Evolutionary conservation across 139 green algal species (phyloP).

Genomic region (Auxenochlorella pyrenoidosa): DNA sequence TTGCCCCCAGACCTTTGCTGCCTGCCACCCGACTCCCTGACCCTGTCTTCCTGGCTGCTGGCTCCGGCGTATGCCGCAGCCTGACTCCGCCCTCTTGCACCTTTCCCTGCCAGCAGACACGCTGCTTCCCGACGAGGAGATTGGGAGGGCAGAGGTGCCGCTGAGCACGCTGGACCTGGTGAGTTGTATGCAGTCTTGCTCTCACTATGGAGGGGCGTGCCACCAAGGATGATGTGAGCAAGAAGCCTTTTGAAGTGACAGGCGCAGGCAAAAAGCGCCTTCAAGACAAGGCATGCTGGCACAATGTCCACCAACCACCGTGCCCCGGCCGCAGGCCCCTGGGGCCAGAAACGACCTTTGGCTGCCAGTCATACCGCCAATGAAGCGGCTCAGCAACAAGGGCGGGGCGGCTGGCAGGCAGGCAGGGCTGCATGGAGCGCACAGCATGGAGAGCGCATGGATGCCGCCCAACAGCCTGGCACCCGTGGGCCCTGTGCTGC

Average conservation of each 20-base stretch:
- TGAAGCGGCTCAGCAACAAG: neutral
- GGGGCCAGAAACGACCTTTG: conserved; percentile 20
- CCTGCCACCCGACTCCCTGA: no score
- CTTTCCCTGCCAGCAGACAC: neutral
- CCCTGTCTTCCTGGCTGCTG: no score
- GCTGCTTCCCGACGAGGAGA: conserved; percentile 15
- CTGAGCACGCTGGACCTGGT: conserved; percentile 29
- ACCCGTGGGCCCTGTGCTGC: neutral
- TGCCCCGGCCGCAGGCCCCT: neutral
- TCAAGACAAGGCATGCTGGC: no score
- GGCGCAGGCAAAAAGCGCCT: no score
- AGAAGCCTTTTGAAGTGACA: no score
- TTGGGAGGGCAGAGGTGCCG: conserved; percentile 22
- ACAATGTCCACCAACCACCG: no score
- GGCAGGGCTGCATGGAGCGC: neutral
- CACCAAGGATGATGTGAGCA: no score
- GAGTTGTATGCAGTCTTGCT: no score
- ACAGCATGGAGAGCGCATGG: neutral
- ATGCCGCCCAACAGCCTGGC: neutral
- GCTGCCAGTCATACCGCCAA: conserved; percentile 4
- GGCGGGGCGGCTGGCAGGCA: neutral
- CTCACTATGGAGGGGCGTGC: no score
- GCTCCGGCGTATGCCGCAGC: no score
- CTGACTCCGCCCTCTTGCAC: neutral
- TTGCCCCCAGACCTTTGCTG: no score